Base-by-base conservation (phyloP, 2,329 filamentous ascomycete genomes). In the Xylariaceae sp. region DNA sequence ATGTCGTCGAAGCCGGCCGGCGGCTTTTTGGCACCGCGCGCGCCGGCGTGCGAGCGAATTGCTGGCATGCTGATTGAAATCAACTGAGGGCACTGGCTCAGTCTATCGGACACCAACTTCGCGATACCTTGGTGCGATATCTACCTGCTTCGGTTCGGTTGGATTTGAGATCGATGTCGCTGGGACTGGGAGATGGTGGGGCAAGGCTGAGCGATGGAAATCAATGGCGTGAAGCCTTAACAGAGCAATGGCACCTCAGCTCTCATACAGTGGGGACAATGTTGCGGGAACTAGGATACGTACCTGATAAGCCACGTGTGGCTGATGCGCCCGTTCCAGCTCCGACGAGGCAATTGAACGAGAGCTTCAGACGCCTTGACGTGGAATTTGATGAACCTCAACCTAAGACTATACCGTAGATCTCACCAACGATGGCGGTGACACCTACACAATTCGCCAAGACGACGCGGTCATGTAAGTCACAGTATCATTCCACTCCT, bases 401-500 rank as follows among this genome's bases (percentile, higher is more conserved):
- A 52, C 55, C 39, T 45, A 50, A 45, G 41, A 43, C 44, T 37
- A 51, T 45, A 52, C 50, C 61, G 56, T 57, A 64, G 62, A 66
- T 56, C 62, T 56, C 62, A 64, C 63, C 68, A 71, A 75, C 61
- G 57, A 90, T 90, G 87, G 82, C 89, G 66, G 89, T 96, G 71
- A 87, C 89, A 69, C 89, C 91, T 54, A 96, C 91, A 48, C 89
- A 90, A 70, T 88, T 96, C 63, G 91, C 87, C 62, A 80, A 85
- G 67, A 79, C 78, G 68, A 87, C 86, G 68, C 79, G 82, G 66
- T 80, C 86, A 63, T 90, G 87, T 90, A 67, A 67, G 84, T 71
- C 8, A 41, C 37, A 22, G 42, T 43, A n/a, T 30, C 9, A 13
- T 43, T 9, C 19, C 15, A 19, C 39, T 51, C 49, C 22, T 26